Conservation (phyloP, 1,284 basidiomycete genomes). For the Malassezia nana region DNA sequence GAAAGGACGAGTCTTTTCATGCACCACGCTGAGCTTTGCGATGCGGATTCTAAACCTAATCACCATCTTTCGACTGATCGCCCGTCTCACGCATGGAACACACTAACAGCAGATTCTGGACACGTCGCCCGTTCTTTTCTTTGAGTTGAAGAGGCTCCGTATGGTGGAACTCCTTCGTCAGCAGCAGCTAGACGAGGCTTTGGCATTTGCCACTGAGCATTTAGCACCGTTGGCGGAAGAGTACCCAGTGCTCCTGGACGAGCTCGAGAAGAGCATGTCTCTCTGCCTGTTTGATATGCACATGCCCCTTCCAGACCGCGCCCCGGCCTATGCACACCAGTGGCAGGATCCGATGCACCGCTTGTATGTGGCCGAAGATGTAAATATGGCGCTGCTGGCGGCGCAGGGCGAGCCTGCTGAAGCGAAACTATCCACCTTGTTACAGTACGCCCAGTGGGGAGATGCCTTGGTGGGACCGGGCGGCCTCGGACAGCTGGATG, state of each 20-base stretch:
- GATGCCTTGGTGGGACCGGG: constrained; percentile 65
- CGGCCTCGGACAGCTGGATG: constrained; percentile 32
- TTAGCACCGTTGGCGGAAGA: constrained; percentile 89
- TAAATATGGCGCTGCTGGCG: constrained; percentile 88
- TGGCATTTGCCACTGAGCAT: constrained; percentile 83
- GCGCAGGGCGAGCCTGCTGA: constrained; percentile 82
- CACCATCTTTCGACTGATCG: constrained; percentile 22
- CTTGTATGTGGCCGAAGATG: constrained; percentile 75
- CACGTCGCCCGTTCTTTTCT: constrained; percentile 75
- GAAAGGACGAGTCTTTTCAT: constrained; percentile 59
- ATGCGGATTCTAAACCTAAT: constrained; percentile 22
- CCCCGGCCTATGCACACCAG: constrained; percentile 59
- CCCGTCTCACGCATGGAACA: no score
- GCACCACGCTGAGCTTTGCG: constrained; percentile 83
- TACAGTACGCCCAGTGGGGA: constrained; percentile 78
- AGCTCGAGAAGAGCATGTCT: constrained; percentile 90
- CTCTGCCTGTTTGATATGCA: constrained; percentile 70
- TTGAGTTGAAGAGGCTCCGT: constrained; percentile 84
- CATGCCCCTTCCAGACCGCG: constrained; percentile 9
- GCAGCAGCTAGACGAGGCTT: constrained; percentile 66
- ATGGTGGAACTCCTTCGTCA: constrained; percentile 87
- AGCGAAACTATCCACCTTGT: constrained; percentile 74
- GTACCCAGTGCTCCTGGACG: constrained; percentile 79
- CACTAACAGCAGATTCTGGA: constrained; percentile 70
- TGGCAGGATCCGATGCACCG: constrained; percentile 75